These are phyloP conservation scores for Tothia fuscella DNA, from an alignment of 2,329 filamentous ascomycete species.

Conservation along the genomic window DNA sequence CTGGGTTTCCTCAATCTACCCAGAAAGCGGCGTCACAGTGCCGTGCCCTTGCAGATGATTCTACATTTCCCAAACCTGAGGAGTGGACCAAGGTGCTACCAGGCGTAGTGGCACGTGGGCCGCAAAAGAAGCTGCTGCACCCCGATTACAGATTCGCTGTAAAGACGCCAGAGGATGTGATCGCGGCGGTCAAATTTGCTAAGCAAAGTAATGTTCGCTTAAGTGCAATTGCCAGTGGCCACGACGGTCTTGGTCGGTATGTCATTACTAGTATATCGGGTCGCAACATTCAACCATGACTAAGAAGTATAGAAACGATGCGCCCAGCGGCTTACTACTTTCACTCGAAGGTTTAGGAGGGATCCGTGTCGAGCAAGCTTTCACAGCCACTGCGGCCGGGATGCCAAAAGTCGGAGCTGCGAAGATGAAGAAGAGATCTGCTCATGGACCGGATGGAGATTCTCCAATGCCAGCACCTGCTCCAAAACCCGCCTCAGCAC, in stretches of 20 bases:
- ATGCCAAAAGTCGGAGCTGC: not conserved
- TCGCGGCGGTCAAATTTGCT: conserved; percentile 37
- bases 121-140: not conserved
- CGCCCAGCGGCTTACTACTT: conserved; percentile 9
- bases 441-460: not conserved
- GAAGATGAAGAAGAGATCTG: not conserved
- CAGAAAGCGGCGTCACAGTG: not conserved
- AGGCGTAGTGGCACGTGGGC: not conserved
- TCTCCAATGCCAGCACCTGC: not conserved
- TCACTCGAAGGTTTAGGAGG: conserved; percentile 1
- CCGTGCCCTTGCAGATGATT: not conserved
- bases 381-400: conserved; percentile 4
- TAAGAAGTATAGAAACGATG: conserved; percentile 4
- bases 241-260: conserved; percentile 20
- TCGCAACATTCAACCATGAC: not conserved
- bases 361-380: conserved; percentile 1
- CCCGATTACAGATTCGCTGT: conserved; percentile 33
- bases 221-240: conserved; percentile 42
- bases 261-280: not conserved
- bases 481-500: not conserved
- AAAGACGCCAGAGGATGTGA: conserved; percentile 32
- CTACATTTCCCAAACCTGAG: conserved; percentile 1
- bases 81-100: conserved; percentile 6
- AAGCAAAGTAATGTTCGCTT: conserved; percentile 36
- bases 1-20: too few relatives aligned